These are phyloP conservation scores for Santalum album DNA, from an alignment of 164 flowering plant genomes.

Conservation along the genomic window DNA sequence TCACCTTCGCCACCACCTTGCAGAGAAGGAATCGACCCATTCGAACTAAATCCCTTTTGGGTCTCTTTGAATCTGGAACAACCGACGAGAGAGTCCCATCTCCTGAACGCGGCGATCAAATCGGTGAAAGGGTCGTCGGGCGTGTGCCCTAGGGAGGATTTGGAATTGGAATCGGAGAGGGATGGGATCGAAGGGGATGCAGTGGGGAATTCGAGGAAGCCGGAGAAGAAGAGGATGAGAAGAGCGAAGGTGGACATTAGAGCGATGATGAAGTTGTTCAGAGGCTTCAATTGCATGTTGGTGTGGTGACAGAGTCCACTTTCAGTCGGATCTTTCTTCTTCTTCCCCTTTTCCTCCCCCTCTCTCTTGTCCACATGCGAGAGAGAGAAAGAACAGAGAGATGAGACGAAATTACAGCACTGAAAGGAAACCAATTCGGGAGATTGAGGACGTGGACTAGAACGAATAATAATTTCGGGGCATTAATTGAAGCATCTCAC, in stretches of 20 bases:
- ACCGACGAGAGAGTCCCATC: conserved; percentile 86
- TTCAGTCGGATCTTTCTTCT: no score
- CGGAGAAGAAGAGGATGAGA: conserved; percentile 47
- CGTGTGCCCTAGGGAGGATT: conserved; percentile 2
- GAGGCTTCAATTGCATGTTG: conserved; percentile 44
- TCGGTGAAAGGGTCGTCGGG: conserved; percentile 52
- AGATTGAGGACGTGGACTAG: no score
- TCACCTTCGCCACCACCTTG: conserved; percentile 32
- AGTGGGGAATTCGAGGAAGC: conserved; percentile 51
- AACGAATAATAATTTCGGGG: no score
- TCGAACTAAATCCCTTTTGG: conserved; percentile 19
- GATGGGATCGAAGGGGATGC: conserved; percentile 28
- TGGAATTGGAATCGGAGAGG: conserved; percentile 2
- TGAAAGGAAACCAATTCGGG: no score
- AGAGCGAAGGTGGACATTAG: conserved; percentile 45
- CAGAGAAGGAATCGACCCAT: conserved; percentile 19
- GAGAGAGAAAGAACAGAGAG: no score
- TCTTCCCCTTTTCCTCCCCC: no score
- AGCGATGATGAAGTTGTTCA: conserved; percentile 32
- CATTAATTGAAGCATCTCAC: no score
- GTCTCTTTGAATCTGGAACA: conserved; percentile 55
- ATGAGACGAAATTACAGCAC: no score
- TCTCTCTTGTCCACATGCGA: no score
- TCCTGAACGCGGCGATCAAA: conserved; percentile 51
- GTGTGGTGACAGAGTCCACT: neutral